Evolutionary conservation across 495 filamentous ascomycete species (phyloP).

Genomic region (Penicillium paradoxum): DNA sequence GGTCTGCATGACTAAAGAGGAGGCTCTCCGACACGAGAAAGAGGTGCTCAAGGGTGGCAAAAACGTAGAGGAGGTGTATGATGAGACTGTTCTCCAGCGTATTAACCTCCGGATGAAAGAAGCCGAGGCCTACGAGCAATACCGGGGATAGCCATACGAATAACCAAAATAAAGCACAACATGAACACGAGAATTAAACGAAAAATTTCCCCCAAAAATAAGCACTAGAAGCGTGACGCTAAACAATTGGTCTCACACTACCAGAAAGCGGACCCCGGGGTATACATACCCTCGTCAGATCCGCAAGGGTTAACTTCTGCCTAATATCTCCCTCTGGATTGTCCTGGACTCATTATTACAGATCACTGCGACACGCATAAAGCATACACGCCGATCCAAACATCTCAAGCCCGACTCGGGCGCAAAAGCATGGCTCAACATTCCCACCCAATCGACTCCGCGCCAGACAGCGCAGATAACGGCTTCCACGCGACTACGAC

Average conservation of each 20-base stretch:
- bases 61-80: conserved; percentile 67
- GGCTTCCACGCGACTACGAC: conserved; percentile 10
- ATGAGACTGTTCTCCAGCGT: conserved; percentile 52
- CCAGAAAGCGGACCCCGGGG: conserved; percentile 1
- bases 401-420: neutral
- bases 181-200: neutral
- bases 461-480: conserved; percentile 21
- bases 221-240: neutral
- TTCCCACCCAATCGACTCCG: neutral
- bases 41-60: conserved; percentile 69
- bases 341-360: neutral
- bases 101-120: conserved; percentile 62
- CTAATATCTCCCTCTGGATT: neutral
- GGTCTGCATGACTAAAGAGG: conserved; percentile 96
- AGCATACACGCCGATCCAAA: neutral
- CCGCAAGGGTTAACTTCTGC: neutral
- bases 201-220: neutral
- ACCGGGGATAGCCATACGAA: conserved; percentile 25
- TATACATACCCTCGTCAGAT: neutral
- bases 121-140: conserved; percentile 53
- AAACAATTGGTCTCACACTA: no score
- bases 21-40: conserved; percentile 73
- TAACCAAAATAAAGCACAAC: neutral
- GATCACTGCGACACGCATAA: neutral
- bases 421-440: neutral